Percentiles rank a stretch among this genome's conserved stretches.
Conservation (phyloP, 2,329 filamentous ascomycete species). For the Magnaporthales sp. region DNA sequence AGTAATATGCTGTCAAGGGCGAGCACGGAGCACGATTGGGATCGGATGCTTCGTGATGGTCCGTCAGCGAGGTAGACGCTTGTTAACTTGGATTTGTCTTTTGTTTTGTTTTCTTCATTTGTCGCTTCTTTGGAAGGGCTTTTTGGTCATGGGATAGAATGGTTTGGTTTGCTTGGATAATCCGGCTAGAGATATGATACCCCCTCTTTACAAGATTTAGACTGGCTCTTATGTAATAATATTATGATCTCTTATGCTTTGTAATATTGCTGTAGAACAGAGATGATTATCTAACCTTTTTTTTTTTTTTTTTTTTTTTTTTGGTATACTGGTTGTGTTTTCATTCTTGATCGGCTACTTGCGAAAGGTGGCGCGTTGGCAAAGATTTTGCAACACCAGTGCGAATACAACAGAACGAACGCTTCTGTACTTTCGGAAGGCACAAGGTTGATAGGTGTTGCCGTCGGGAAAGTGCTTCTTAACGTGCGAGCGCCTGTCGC, state of each 20-base stretch:
- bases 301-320: too few species aligned
- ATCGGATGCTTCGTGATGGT: conserved; percentile 1
- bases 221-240: not conserved
- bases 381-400: too few species aligned
- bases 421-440: too few species aligned
- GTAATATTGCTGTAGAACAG: not conserved
- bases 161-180: not conserved
- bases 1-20: not conserved
- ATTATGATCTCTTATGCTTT: not conserved
- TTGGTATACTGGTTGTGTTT: too few species aligned
- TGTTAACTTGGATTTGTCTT: not conserved
- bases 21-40: conserved; percentile 3
- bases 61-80: not conserved
- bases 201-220: not conserved
- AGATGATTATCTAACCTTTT: too few species aligned
- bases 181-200: not conserved
- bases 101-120: not conserved
- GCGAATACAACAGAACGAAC: too few species aligned
- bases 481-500: too few species aligned
- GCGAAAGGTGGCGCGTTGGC: too few species aligned
- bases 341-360: too few species aligned
- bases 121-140: not conserved
- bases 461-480: too few species aligned
- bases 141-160: not conserved
- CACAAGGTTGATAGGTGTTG: too few species aligned